These are phyloP conservation scores for Cyberlindnera nakhonratchasimensis DNA, from an alignment of 805 yeast genomes.

Conservation along the genomic window DNA sequence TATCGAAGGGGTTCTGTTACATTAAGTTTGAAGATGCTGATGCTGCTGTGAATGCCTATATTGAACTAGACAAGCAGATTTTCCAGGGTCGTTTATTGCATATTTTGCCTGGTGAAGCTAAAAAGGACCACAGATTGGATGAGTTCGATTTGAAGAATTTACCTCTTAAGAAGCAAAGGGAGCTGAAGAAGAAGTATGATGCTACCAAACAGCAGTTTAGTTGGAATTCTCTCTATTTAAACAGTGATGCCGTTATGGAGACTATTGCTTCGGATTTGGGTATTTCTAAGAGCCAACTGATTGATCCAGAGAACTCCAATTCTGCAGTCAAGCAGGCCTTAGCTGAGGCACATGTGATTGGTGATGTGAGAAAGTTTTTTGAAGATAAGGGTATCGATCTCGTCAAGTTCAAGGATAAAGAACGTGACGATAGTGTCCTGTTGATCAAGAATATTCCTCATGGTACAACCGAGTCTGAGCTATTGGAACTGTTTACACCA, in stretches of 20 bases:
- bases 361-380: conserved; percentile 84
- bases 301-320: conserved; percentile 81
- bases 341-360: conserved; percentile 95
- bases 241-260: conserved; percentile 86
- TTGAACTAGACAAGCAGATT: conserved; percentile 75
- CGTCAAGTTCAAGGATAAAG: conserved; percentile 58
- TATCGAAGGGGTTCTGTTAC: conserved; percentile 91
- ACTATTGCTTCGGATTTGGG: conserved; percentile 86
- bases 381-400: conserved; percentile 84
- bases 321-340: conserved; percentile 96
- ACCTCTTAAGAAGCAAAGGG: conserved; percentile 89
- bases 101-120: conserved; percentile 79
- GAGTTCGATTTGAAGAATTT: conserved; percentile 88
- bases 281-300: conserved; percentile 71
- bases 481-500: conserved; percentile 75
- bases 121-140: conserved; percentile 78
- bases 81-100: conserved; percentile 94
- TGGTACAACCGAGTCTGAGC: conserved; percentile 77
- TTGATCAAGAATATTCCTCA: conserved; percentile 88
- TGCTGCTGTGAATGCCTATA: conserved; percentile 75
- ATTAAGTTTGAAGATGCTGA: conserved; percentile 63
- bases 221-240: conserved; percentile 94
- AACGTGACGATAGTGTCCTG: conserved; percentile 76
- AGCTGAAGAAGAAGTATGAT: conserved; percentile 74
- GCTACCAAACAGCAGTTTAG: conserved; percentile 86